A percentile compares a stretch with the other conserved stretches of the same genome.
Evolutionary conservation across 2,329 filamentous ascomycete species (phyloP).

Genomic region (Raffaelea ambrosiae): DNA sequence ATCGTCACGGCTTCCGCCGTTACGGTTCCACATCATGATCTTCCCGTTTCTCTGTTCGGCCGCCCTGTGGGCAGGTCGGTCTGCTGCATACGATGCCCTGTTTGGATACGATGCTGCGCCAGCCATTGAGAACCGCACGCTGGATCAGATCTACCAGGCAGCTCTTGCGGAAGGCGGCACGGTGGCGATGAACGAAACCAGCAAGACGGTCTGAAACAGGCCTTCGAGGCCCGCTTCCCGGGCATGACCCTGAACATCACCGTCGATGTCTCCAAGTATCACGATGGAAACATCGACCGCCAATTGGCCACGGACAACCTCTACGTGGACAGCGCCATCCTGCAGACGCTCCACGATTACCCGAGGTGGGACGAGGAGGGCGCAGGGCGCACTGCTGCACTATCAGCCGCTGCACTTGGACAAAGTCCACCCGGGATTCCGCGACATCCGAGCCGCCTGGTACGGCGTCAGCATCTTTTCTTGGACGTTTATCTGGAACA

Average conservation of each 20-base stretch:
- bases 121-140: conserved; percentile 20
- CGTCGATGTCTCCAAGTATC: conserved; percentile 48
- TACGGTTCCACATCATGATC: background rate
- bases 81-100: background rate
- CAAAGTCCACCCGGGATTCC: conserved; percentile 30
- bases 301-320: conserved; percentile 29
- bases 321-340: conserved; percentile 34
- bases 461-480: conserved; percentile 29
- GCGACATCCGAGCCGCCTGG: conserved; percentile 33
- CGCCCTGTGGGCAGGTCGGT: too few relatives aligned
- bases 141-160: conserved; percentile 41
- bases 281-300: conserved; percentile 36
- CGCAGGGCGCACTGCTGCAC: conserved; percentile 33
- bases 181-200: conserved; percentile 35
- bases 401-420: conserved; percentile 41
- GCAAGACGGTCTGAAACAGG: conserved; percentile 28
- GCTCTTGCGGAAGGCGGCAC: conserved; percentile 37
- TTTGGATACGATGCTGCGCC: conserved; percentile 1
- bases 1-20: too few relatives aligned
- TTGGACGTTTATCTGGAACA: conserved; percentile 29
- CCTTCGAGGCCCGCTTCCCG: conserved; percentile 38
- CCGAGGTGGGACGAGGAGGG: conserved; percentile 40
- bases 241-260: conserved; percentile 43
- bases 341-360: conserved; percentile 45
- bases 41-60: background rate